Base-by-base conservation (phyloP, 352 stramenopile species). In the Phytophthora europaea region DNA sequence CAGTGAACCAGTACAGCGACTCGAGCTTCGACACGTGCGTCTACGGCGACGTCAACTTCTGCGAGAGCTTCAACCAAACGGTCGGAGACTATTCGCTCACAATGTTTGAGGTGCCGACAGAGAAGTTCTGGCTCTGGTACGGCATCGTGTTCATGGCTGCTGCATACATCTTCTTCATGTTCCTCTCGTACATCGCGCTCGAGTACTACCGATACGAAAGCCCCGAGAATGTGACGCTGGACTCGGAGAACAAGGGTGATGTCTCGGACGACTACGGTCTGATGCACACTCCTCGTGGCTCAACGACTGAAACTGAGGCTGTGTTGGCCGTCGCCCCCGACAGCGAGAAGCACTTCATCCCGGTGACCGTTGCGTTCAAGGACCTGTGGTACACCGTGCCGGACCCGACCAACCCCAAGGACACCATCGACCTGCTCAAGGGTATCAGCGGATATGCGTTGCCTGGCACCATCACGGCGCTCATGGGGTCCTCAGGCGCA, bases 401-500 rank as follows among this genome's bases (percentile, higher is more conserved):
- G 12, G 55, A 62, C 36, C 36, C 67, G 2, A 6, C 59, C 7
- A 73, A 73, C 67, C 67, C 67, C 31, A 73, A 73, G 13, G 33
- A 64, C 47, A 68, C 51, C 59, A 73, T 73, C 31, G 58, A 73
- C 20, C 52, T 73, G 40, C 66, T 73, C 51, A 73, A 73, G 53
- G 66, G 66, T 2, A 73, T 73, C 57, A 72, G 38, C 34, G 65
- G 65, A 61, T 72, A 72, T n/a, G 65, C 65, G 9, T 36, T 66
- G 5, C 57, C 65, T 33, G 66, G 66, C 31, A 64, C 66, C 50
- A 68, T 73, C 52, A 73, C 66, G 4, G 66, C 66, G 12, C 50
- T 73, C 15, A 73, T 73, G 66, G 66, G 66, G 12, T 73, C 66
- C 0, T 73, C 66, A 0, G 66, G 66, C 10, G 66, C 66, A 10